Evolutionary conservation across 2,329 filamentous ascomycete species (phyloP).

Genomic region (Colletotrichum falcatum): DNA sequence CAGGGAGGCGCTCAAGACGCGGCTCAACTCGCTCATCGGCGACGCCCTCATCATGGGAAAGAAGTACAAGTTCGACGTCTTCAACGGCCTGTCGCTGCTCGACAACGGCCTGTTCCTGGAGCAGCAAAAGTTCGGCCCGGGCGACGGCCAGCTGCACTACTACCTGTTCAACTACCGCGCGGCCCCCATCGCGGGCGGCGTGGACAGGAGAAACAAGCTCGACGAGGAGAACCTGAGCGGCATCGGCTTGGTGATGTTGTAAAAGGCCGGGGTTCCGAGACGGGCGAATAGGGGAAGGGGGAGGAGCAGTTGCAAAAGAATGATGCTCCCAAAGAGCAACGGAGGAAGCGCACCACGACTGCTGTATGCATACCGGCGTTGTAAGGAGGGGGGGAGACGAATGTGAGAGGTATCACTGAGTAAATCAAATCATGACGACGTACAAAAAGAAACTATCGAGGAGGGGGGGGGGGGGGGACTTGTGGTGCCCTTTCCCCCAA

Average conservation of each 20-base stretch:
- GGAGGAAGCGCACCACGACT: neutral
- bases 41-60: slow-evolving; percentile 92
- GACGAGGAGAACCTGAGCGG: slow-evolving; percentile 85
- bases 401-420: slow-evolving; percentile 34
- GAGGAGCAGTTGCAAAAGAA: neutral
- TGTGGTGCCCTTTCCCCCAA: neutral
- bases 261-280: slow-evolving; percentile 44
- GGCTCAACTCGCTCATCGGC: slow-evolving; percentile 83
- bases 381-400: neutral
- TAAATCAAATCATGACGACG: slow-evolving; percentile 28
- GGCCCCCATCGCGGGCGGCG: slow-evolving; percentile 84
- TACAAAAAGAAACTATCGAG: slow-evolving; percentile 1
- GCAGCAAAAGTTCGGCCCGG: slow-evolving; percentile 93
- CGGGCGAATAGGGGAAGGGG: neutral
- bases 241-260: slow-evolving; percentile 86
- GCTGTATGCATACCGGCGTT: slow-evolving; percentile 31
- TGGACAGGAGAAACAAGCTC: slow-evolving; percentile 81
- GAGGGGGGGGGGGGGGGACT: neutral
- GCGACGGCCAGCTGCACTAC: slow-evolving; percentile 95
- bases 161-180: slow-evolving; percentile 98
- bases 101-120: slow-evolving; percentile 95
- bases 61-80: slow-evolving; percentile 88
- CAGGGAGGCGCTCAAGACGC: slow-evolving; percentile 74
- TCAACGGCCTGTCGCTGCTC: slow-evolving; percentile 93
- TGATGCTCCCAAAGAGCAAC: neutral